Conservation (phyloP, 2,329 filamentous ascomycete genomes). For the Bisporella sp. region DNA sequence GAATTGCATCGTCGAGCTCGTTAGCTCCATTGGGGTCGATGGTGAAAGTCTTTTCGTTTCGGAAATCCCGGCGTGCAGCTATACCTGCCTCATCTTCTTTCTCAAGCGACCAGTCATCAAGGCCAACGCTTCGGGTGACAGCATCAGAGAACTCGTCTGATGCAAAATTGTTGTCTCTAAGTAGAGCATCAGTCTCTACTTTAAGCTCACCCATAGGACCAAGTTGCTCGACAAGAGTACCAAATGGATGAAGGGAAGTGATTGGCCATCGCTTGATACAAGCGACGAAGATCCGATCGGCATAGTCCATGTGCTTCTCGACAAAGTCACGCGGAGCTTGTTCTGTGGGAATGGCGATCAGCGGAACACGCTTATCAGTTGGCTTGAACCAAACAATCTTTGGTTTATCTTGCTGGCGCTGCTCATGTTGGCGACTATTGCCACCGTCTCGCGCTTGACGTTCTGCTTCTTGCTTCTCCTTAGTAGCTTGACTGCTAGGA, state of each 20-base stretch:
- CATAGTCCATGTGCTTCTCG: conserved; percentile 96
- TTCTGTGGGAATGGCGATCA: conserved; percentile 97
- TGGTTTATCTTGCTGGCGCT: conserved; percentile 87
- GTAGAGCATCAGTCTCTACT: conserved; percentile 93
- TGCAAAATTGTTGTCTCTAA: conserved; percentile 97
- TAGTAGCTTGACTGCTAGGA: conserved; percentile 95
- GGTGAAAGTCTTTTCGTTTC: conserved; percentile 81
- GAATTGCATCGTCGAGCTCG: conserved; percentile 87
- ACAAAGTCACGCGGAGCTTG: conserved; percentile 97
- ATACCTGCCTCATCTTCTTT: conserved; percentile 74
- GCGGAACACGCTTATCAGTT: conserved; percentile 94
- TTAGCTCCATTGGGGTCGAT: conserved; percentile 83
- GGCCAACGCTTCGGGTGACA: conserved; percentile 84
- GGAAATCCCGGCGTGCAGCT: conserved; percentile 78
- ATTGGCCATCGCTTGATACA: conserved; percentile 99
- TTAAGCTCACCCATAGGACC: conserved; percentile 96
- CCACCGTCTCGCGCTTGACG: conserved; percentile 81
- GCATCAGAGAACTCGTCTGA: conserved; percentile 97
- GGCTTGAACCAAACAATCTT: conserved; percentile 99
- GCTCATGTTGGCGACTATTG: conserved; percentile 63
- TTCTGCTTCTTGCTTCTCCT: conserved; percentile 98
- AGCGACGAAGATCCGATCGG: conserved; percentile 95
- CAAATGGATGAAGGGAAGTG: conserved; percentile 97
- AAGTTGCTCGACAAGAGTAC: conserved; percentile 92
- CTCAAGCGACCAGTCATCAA: conserved; percentile 82